phyloP scores from a whole-genome alignment of 805 yeast genomes.

The Barnettozyma sucrosica region DNA sequence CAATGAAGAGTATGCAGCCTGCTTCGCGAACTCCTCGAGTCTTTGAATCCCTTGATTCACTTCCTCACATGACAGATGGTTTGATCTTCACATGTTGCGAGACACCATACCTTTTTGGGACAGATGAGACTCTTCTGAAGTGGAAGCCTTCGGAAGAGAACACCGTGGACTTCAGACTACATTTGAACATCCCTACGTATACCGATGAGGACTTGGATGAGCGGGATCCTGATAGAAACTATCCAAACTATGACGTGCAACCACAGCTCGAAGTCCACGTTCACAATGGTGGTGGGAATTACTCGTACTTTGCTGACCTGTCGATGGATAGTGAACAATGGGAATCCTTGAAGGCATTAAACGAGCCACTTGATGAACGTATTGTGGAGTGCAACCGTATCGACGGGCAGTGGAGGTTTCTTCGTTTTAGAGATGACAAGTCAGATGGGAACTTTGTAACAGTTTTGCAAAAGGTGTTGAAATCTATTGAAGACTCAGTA shows the following conservation, averaged over 20 bases:
- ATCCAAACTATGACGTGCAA: conserved; percentile 73
- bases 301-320: conserved; percentile 64
- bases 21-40: conserved; percentile 75
- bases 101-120: conserved; percentile 82
- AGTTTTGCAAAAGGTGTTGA: conserved; percentile 76
- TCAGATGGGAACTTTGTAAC: conserved; percentile 76
- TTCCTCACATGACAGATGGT: conserved; percentile 91
- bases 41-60: conserved; percentile 58
- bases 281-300: conserved; percentile 67
- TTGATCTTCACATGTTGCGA: conserved; percentile 87
- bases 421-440: conserved; percentile 93
- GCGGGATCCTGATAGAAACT: conserved; percentile 66
- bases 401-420: conserved; percentile 65
- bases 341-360: conserved; percentile 60
- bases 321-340: conserved; percentile 67
- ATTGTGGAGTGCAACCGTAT: conserved; percentile 80
- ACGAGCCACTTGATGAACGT: conserved; percentile 84
- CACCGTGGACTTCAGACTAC: conserved; percentile 80
- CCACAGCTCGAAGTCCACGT: conserved; percentile 65
- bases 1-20: conserved; percentile 82
- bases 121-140: conserved; percentile 79
- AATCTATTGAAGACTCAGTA: conserved; percentile 83
- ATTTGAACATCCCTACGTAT: conserved; percentile 50
- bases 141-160: conserved; percentile 98
- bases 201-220: conserved; percentile 55